phyloP scores from a whole-genome alignment of 257 asterid genomes.

The Rhazya stricta region DNA sequence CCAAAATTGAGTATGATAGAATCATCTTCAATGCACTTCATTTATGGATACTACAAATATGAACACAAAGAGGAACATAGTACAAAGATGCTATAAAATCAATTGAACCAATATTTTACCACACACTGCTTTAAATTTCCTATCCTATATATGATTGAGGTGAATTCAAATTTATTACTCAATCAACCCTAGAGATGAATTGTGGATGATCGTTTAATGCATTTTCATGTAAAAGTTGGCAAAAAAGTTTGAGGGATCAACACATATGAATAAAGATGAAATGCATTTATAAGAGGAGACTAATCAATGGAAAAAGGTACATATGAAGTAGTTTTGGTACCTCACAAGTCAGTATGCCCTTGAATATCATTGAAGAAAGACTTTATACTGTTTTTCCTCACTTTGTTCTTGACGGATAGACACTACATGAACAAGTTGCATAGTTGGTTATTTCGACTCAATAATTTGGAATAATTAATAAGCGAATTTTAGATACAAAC shows the following conservation, averaged over 20 bases:
- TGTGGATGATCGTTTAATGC: neutral
- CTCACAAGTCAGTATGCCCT: neutral
- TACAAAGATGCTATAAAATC: neutral
- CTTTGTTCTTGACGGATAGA: neutral
- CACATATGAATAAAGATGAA: neutral
- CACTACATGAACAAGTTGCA: too few relatives aligned
- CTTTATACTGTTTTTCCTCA: neutral
- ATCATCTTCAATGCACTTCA: neutral
- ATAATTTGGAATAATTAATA: too few relatives aligned
- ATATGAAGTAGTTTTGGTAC: conserved; percentile 2
- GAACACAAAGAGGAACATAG: neutral
- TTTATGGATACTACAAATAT: neutral
- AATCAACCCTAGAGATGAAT: neutral
- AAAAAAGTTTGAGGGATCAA: neutral
- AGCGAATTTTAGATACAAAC: too few relatives aligned
- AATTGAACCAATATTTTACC: neutral
- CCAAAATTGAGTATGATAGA: neutral
- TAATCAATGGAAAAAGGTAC: neutral
- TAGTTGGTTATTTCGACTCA: too few relatives aligned
- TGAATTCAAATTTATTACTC: neutral
- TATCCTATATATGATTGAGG: neutral
- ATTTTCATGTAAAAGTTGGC: neutral
- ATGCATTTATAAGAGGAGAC: conserved; percentile 4
- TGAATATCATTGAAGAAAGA: neutral
- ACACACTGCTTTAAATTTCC: neutral